Conservation (phyloP, 148 eudicot species). For the Beta vulgaris region DNA sequence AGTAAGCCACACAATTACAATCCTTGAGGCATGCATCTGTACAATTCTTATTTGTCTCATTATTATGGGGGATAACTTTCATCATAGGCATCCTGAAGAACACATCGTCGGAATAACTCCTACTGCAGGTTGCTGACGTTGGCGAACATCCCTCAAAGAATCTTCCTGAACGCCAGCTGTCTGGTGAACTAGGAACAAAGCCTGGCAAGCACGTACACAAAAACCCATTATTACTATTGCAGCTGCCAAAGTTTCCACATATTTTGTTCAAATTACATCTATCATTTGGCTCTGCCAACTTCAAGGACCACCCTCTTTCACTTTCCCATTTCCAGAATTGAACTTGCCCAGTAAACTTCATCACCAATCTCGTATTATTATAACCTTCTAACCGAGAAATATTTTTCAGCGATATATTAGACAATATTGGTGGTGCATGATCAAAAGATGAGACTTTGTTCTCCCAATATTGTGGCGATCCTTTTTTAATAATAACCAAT, state of each 20-base stretch:
- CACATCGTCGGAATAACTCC: background rate
- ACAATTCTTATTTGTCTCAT: background rate
- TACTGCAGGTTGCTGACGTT: background rate
- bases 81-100: conserved; percentile 2
- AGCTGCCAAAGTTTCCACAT: conserved; percentile 20
- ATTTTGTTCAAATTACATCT: background rate
- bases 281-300: conserved; percentile 21
- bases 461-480: conserved; percentile 19
- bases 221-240: conserved; percentile 12
- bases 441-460: background rate
- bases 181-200: background rate
- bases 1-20: conserved; percentile 19
- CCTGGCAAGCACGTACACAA: conserved; percentile 30
- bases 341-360: conserved; percentile 32
- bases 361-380: conserved; percentile 22
- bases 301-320: conserved; percentile 5
- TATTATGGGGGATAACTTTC: background rate
- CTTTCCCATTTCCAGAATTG: conserved; percentile 25
- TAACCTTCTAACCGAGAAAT: too few relatives aligned
- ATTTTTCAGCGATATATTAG: background rate
- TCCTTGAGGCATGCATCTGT: background rate
- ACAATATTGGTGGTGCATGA: background rate
- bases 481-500: background rate
- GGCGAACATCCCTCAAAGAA: conserved; percentile 13
- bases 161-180: background rate